Percentiles rank a stretch among this genome's conserved stretches.
These are phyloP conservation scores for Phaffomyces antillensis DNA, from an alignment of 805 yeast genomes.

Conservation along the genomic window DNA sequence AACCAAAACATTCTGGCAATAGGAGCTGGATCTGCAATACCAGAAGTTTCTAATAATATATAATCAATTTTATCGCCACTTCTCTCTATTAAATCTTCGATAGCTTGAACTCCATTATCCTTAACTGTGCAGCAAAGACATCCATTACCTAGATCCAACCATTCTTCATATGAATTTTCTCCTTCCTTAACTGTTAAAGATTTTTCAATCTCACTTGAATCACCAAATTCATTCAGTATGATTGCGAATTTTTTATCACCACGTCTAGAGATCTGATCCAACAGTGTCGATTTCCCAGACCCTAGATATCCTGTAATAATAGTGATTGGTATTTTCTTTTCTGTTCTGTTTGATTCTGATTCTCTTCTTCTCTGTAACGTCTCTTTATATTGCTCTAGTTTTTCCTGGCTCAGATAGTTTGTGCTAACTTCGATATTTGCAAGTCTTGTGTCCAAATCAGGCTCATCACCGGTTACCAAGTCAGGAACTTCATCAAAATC, in stretches of 20 bases:
- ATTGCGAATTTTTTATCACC: conserved; percentile 79
- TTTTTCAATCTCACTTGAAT: conserved; percentile 83
- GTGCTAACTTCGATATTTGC: conserved; percentile 12
- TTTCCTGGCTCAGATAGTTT: conserved; percentile 10
- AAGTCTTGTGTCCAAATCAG: conserved; percentile 20
- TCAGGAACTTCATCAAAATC: conserved; percentile 7
- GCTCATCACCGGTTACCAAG: conserved; percentile 11
- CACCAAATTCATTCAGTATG: conserved; percentile 88
- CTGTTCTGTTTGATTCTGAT: conserved; percentile 1
- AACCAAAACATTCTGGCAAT: conserved; percentile 97
- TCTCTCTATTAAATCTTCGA: conserved; percentile 74
- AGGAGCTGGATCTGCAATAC: conserved; percentile 96
- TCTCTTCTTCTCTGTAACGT: conserved; percentile 9
- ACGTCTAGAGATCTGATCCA: conserved; percentile 64
- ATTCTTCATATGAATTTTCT: conserved; percentile 64
- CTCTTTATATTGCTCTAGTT: conserved; percentile 13
- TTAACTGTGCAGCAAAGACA: conserved; percentile 95
- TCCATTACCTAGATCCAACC: conserved; percentile 96
- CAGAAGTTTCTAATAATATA: conserved; percentile 90
- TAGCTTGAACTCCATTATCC: conserved; percentile 91
- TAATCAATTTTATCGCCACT: conserved; percentile 75
- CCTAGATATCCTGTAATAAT: conserved; percentile 94
- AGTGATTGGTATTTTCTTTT: conserved; percentile 72
- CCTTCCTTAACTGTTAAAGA: conserved; percentile 62
- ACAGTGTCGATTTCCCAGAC: conserved; percentile 84